Evolutionary conservation across 148 eudicot genomes (phyloP), one percentile per base, ranked within the genome.

Genomic region (Camellia lanceoleosa): DNA sequence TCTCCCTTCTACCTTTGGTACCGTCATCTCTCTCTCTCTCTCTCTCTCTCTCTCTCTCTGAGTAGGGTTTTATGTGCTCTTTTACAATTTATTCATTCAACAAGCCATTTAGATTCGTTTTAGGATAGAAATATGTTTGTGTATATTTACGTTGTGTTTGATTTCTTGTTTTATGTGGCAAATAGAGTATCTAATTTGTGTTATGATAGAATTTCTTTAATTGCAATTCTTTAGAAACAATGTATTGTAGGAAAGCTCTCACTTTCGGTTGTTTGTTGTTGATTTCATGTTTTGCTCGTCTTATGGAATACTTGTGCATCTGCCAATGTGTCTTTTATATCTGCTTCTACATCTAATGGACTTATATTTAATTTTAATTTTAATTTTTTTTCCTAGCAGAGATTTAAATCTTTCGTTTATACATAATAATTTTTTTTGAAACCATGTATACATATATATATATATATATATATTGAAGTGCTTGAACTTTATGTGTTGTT

Each of bases 1-100:
- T 51, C 38, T 80, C 9, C 59, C 74, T 14, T 23, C 66, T 66
- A 71, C 79, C 54, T 74, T 60, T 20, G 83, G 83, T 80, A 80
- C 44, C 30, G 1, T 4, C 38, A 1, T 30, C 38, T 47, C 79
- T 47, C 70, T 12, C 64, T 41, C 76, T 74, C 38, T 56, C 63
- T 73, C 63, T 55, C 16, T 71, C 70, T 12, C 64, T 41, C 76
- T 74, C 38, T 56, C 63, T 73, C 63, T 55, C 16, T 71, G n/a
- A 16, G 5, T 23, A 38, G 63, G 64, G 77, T 41, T 74, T 74
- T 9, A 7, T 74, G 20, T 58, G 1, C 4, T 74, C 12, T 14
- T 23, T 58, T 20, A 42, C 62, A 11, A 38, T 30, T 30, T 73
- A 2, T 30, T 55, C 16, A 58, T 54, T 20, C 75, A 30, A 6